These are phyloP conservation scores for Candida chilensis DNA, from an alignment of 805 yeast species.

Conservation along the genomic window DNA sequence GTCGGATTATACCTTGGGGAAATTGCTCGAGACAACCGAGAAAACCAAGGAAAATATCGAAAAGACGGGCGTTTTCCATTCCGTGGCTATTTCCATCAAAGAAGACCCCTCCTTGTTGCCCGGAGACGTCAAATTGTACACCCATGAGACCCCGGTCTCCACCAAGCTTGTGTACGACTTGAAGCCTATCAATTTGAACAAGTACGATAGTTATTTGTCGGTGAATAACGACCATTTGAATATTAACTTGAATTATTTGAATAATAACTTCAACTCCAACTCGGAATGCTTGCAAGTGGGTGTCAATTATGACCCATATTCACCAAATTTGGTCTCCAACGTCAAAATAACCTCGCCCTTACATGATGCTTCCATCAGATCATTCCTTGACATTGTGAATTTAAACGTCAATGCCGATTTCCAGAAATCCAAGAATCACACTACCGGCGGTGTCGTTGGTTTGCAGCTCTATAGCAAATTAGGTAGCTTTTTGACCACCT, in stretches of 20 bases:
- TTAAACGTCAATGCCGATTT: conserved; percentile 34
- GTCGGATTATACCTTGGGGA: conserved; percentile 31
- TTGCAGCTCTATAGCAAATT: conserved; percentile 19
- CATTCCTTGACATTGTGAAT: conserved; percentile 20
- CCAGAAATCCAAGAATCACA: conserved; percentile 48
- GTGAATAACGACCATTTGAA: conserved; percentile 26
- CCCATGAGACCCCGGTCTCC: conserved; percentile 29
- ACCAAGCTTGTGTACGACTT: conserved; percentile 34
- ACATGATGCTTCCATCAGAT: conserved; percentile 36
- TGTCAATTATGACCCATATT: conserved; percentile 39
- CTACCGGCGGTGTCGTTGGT: conserved; percentile 44
- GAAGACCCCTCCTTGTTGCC: conserved; percentile 22
- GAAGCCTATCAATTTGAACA: conserved; percentile 23
- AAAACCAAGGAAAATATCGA: conserved; percentile 21
- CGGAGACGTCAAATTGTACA: conserved; percentile 13
- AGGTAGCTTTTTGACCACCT: conserved; percentile 12
- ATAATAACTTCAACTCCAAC: conserved; percentile 37
- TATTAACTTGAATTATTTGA: conserved; percentile 26
- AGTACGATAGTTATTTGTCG: conserved; percentile 22
- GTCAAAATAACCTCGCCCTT: conserved; percentile 31
- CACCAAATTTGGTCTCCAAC: conserved; percentile 40
- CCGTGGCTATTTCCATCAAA: conserved; percentile 28
- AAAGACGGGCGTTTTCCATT: conserved; percentile 35
- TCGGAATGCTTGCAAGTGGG: conserved; percentile 41
- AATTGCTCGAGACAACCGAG: conserved; percentile 22